Percentiles rank a stretch among this genome's conserved stretches.
phyloP scores from a whole-genome alignment of 495 filamentous ascomycete genomes.

The Penicillium pulvis region DNA sequence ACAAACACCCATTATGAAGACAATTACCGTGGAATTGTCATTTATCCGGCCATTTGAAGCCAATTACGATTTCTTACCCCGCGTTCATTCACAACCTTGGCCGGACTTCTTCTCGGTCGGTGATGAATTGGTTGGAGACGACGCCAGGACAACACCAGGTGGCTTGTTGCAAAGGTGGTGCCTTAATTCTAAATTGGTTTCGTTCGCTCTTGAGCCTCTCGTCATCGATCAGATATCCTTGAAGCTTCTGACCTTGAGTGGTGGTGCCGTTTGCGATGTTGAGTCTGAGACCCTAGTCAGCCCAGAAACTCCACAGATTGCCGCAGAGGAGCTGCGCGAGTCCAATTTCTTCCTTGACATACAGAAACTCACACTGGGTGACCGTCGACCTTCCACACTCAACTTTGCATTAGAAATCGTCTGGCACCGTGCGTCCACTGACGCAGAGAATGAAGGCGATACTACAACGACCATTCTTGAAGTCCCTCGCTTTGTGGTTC shows the following conservation, averaged over 20 bases:
- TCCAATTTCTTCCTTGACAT: constrained; percentile 70
- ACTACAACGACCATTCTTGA: constrained; percentile 58
- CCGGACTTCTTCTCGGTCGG: constrained; percentile 74
- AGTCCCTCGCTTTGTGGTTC: constrained; percentile 76
- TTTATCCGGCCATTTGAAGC: constrained; percentile 85
- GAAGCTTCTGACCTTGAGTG: constrained; percentile 54
- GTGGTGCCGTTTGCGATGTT: constrained; percentile 52
- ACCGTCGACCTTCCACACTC: constrained; percentile 68
- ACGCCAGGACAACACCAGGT: constrained; percentile 34
- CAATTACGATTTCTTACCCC: constrained; percentile 79
- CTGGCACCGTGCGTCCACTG: constrained; percentile 59
- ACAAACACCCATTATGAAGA: constrained; percentile 81
- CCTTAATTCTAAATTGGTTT: constrained; percentile 70
- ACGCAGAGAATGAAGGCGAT: constrained; percentile 16
- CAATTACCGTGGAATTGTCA: constrained; percentile 62
- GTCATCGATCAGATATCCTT: constrained; percentile 65
- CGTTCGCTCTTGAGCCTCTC: constrained; percentile 72
- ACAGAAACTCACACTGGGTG: constrained; percentile 75
- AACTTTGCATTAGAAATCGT: constrained; percentile 74
- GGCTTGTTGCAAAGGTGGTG: constrained; percentile 84
- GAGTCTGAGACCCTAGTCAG: constrained; percentile 41
- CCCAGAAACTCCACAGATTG: constrained; percentile 41
- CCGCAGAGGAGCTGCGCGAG: constrained; percentile 65
- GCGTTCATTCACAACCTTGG: constrained; percentile 76
- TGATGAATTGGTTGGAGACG: constrained; percentile 37